Evolutionary conservation across 352 stramenopile genomes (phyloP), one percentile per base, ranked within the genome.

Genomic region (Pythium dissotocum): DNA sequence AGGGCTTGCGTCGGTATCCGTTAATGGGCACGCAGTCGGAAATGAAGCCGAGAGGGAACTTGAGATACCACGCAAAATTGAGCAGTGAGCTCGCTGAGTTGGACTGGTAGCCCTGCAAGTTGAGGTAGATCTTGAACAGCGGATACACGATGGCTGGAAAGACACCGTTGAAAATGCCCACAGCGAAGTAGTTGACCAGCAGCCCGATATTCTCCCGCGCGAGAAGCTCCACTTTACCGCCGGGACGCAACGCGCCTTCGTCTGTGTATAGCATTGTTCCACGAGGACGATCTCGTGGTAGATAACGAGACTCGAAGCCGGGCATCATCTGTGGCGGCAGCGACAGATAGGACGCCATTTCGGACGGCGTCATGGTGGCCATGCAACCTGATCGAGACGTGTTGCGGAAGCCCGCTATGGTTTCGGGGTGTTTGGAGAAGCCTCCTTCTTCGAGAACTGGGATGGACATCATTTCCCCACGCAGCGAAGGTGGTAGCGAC

Each of bases 111-210:
- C 83, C 77, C 65, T 94, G 67, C 24, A 91, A 63, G 6, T 79
- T 75, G 2, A 92, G 70, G 32, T 87, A 86, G 63, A 87, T 77
- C 62, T 90, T 90, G 71, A 92, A 88, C 30, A 94, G 69, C 38
- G 86, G 86, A 56, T 91, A 91, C 2, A 89, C 79, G 6, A 94
- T 67, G 13, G 84, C 81, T 4, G 84, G 81, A 32, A 90, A 76
- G 16, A 82, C 72, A 32, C 84, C 81, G 59, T 91, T 87, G 69
- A 93, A 83, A 30, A 91, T 71, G 8, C 84, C 86, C 32, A 88
- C 84, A 8, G 80, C 76, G 30, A 86, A 86, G 60, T 91, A 92
- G 49, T 91, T 88, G 60, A 88, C 58, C 36, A 93, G 69, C 8
- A 94, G 61, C 0, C 78, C 83, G 16, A 77, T 54, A 26, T 77